Evolutionary conservation across 2,329 filamentous ascomycete genomes (phyloP).

Genomic region (Penicillium italicum): DNA sequence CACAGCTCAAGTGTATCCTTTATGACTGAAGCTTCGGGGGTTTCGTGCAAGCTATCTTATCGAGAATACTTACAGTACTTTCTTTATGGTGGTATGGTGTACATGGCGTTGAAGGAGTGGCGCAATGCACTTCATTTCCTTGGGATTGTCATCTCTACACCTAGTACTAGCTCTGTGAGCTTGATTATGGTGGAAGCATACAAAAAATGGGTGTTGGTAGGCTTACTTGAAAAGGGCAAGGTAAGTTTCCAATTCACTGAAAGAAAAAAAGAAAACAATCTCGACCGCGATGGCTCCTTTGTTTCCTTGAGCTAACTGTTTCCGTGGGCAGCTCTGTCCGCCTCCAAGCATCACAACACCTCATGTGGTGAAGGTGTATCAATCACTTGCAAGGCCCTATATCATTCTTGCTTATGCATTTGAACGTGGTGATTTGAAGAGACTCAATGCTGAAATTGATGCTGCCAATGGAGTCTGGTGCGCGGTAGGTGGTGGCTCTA

Average conservation of each 20-base stretch:
- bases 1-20: slow-evolving; percentile 33
- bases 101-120: slow-evolving; percentile 61
- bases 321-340: slow-evolving; percentile 38
- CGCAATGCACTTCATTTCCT: slow-evolving; percentile 59
- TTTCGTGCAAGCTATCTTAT: slow-evolving; percentile 42
- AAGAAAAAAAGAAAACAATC: not conserved
- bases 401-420: slow-evolving; percentile 67
- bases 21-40: slow-evolving; percentile 36
- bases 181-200: slow-evolving; percentile 84
- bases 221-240: slow-evolving; percentile 66
- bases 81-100: slow-evolving; percentile 61
- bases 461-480: slow-evolving; percentile 59
- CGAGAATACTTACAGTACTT: slow-evolving; percentile 61
- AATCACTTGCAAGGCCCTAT: slow-evolving; percentile 64
- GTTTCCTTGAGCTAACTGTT: slow-evolving; percentile 4
- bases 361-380: slow-evolving; percentile 55
- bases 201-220: slow-evolving; percentile 83
- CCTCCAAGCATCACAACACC: slow-evolving; percentile 57
- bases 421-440: slow-evolving; percentile 53
- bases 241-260: slow-evolving; percentile 36
- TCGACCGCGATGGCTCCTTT: not conserved
- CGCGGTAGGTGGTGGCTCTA: slow-evolving; percentile 42
- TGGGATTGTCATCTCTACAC: slow-evolving; percentile 64
- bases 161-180: slow-evolving; percentile 61
- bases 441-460: slow-evolving; percentile 63